A percentile compares a stretch with the other conserved stretches of the same genome.
Conservation (phyloP, 2,329 filamentous ascomycete species). For the Verticillium isaacii region DNA sequence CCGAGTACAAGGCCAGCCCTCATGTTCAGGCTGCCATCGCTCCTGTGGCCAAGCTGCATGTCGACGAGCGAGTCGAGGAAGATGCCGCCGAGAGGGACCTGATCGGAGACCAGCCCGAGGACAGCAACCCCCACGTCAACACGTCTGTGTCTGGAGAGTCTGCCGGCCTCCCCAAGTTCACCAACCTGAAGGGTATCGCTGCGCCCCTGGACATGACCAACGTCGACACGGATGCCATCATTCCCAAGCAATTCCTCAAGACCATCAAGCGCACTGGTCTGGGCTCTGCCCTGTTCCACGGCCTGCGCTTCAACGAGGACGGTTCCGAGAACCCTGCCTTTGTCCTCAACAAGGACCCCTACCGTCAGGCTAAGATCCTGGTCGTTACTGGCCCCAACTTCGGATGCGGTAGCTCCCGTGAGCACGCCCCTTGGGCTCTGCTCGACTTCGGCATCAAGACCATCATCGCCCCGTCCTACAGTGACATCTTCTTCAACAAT, state of each 20-base stretch:
- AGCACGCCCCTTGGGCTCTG: conserved; percentile 95
- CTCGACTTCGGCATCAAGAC: conserved; percentile 95
- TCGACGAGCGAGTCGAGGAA: conserved; percentile 47
- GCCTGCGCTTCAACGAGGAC: conserved; percentile 71
- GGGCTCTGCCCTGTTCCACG: conserved; percentile 81
- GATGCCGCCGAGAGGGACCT: conserved; percentile 49
- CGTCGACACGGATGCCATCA: conserved; percentile 98
- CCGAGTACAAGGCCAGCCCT: conserved; percentile 53
- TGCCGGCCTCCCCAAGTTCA: conserved; percentile 77
- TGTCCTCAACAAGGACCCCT: conserved; percentile 85
- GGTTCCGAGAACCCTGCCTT: conserved; percentile 75
- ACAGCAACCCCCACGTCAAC: conserved; percentile 56
- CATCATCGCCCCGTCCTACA: conserved; percentile 81
- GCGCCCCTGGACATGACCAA: conserved; percentile 85
- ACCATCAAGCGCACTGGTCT: conserved; percentile 98
- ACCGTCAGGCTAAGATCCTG: conserved; percentile 79
- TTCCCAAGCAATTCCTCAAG: conserved; percentile 98
- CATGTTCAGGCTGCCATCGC: conserved; percentile 53
- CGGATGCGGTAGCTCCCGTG: conserved; percentile 85
- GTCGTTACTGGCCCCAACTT: conserved; percentile 92
- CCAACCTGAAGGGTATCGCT: conserved; percentile 76
- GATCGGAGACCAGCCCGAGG: conserved; percentile 56
- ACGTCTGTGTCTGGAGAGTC: conserved; percentile 26
- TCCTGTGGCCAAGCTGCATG: conserved; percentile 36
- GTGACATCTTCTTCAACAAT: conserved; percentile 99